phyloP scores from a whole-genome alignment of 2,329 filamentous ascomycete species.

The Chaetomiaceae sp. region DNA sequence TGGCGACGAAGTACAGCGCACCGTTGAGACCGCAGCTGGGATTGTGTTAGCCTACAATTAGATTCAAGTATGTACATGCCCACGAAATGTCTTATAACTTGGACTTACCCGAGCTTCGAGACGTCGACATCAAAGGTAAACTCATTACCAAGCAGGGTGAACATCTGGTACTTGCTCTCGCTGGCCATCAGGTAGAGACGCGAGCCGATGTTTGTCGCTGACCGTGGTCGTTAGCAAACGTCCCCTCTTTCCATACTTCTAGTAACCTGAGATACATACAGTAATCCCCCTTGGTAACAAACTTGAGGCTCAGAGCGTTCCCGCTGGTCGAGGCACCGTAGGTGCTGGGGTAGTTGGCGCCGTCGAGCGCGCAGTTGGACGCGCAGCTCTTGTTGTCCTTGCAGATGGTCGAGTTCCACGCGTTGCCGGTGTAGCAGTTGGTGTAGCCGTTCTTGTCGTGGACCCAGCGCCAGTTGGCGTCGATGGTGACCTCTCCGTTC shows the following conservation, averaged over 20 bases:
- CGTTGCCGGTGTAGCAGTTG: slow-evolving; percentile 55
- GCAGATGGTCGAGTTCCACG: slow-evolving; percentile 40
- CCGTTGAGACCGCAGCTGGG: slow-evolving; percentile 64
- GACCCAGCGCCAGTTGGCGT: slow-evolving; percentile 60
- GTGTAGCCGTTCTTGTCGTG: slow-evolving; percentile 43
- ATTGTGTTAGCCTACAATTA: slow-evolving; percentile 43
- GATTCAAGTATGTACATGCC: too few relatives aligned
- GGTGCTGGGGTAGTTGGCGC: slow-evolving; percentile 47
- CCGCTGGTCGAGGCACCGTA: slow-evolving; percentile 51
- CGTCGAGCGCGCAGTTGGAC: slow-evolving; percentile 47
- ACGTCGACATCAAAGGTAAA: slow-evolving; percentile 70
- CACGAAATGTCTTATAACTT: too few relatives aligned
- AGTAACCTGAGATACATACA: slow-evolving; percentile 7
- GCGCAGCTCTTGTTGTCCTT: slow-evolving; percentile 42
- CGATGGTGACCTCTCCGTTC: slow-evolving; percentile 48
- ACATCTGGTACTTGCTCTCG: slow-evolving; percentile 57
- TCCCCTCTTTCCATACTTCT: accelerated
- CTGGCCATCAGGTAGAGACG: slow-evolving; percentile 61
- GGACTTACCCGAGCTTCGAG: slow-evolving; percentile 46
- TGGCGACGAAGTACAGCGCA: slow-evolving; percentile 61
- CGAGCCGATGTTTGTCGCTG: slow-evolving; percentile 44
- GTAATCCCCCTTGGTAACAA: slow-evolving; percentile 49
- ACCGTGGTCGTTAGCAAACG: neutral
- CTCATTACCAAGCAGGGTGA: slow-evolving; percentile 61
- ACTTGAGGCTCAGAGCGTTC: slow-evolving; percentile 49